Evolutionary conservation across 129 eudicot species (phyloP), one percentile per base, ranked within the genome.

Genomic region (Scalesia atractyloides): DNA sequence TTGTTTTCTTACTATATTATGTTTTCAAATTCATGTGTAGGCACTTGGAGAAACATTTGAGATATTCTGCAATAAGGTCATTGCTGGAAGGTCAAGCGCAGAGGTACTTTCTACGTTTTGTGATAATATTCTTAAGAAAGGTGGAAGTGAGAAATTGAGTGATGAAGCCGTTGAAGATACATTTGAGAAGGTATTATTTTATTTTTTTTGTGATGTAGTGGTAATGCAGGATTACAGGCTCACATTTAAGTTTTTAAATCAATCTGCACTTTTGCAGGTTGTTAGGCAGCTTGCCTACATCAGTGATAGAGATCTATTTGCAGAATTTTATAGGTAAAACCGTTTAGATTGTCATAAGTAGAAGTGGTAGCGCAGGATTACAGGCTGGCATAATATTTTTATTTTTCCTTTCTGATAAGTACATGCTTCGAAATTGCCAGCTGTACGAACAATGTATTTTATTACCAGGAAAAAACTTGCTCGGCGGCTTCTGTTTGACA

Each of bases 31-130:
- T 24, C 3, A 7, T 24, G 37, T 78, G 3, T 68, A 92, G 98
- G 98, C 98, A 20, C 91, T 92, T 19, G 86, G 89, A 73, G 96
- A 92, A 73, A 96, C 97, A 52, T 89, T 92, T 78, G 97, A 89
- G 75, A 79, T 92, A 69, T 92, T 92, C 80, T 89, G 96, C 86
- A 92, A 92, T 75, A 92, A 41, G 46, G 11, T 41, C 46, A 41
- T 41, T 59, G 86, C 46, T 41, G 46, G 46, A 41, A 41, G 46
- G 1, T 41, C 46, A 41, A 41, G 46, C 8, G 46, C 46, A 41
- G 46, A 41, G 46, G 46, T 86, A 64, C 88, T 92, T 64, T 96
- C 97, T n/a, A 84, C 96, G 70, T 92, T 86, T 72, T 92, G 97
- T 76, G 96, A 89, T 77, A 88, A 86, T 76, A 89, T 92, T 74